A percentile compares a stretch with the other conserved stretches of the same genome.
phyloP scores from a whole-genome alignment of 805 yeast species.

The Kodamaea kaohsiungensis region DNA sequence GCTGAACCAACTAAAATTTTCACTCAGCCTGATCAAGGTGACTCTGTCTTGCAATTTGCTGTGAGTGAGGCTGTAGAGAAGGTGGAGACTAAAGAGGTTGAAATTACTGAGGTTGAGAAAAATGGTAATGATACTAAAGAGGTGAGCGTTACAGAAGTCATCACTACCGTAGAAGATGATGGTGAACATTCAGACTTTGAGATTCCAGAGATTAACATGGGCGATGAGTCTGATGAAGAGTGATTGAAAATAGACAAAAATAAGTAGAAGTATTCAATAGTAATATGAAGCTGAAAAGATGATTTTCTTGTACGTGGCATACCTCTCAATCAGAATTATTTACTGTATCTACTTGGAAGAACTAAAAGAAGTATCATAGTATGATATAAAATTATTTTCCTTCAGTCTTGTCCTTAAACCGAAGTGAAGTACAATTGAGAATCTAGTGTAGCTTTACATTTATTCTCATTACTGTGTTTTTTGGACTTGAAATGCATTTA shows the following conservation, averaged over 20 bases:
- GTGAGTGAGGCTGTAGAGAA: constrained; percentile 6
- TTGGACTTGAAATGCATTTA: no score
- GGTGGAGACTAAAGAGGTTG: neutral
- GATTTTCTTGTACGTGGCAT: no score
- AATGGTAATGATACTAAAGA: neutral
- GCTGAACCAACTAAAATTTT: neutral
- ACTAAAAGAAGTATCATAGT: no score
- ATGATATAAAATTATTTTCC: no score
- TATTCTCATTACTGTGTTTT: no score
- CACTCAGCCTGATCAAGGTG: neutral
- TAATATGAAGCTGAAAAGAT: neutral
- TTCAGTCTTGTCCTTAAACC: no score
- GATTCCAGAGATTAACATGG: constrained; percentile 49
- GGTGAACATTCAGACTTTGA: constrained; percentile 49
- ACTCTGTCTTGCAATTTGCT: neutral
- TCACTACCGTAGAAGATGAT: constrained; percentile 13
- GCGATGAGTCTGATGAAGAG: constrained; percentile 42
- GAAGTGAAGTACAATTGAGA: no score
- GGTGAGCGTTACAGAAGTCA: neutral
- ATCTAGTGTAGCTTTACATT: no score
- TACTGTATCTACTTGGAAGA: no score
- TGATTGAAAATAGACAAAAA: constrained; percentile 15
- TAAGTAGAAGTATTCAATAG: neutral
- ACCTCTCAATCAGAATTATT: no score
- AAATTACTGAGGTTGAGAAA: neutral